Base-by-base conservation (phyloP, 192 early-diverging fungal species). In the Endogone sp. region DNA sequence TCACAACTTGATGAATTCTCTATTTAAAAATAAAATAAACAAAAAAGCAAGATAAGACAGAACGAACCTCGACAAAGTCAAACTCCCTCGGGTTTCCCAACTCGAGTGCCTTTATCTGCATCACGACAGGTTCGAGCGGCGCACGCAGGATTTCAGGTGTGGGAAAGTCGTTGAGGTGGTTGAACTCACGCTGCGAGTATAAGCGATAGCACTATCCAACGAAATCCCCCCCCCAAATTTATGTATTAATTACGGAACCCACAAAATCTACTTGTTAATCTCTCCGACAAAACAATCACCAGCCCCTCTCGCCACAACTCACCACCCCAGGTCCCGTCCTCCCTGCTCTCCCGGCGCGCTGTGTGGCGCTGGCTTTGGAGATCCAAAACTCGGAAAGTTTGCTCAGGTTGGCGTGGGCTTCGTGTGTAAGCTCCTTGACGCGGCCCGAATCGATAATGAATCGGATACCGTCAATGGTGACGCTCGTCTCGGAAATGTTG, bases 311-410 rank as follows among this genome's bases (percentile, higher is more conserved):
- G n/a, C n/a, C n/a, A n/a, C n/a, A n/a, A n/a, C 59, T 60, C 21
- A 60, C 59, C 59, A 28, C 77, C 3, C 86, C 86, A 37, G 86
- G 86, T 2, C 86, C 86, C 2, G 86, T 88, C 60, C 87, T 58
- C 0, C 87, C 89, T 2, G 89, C 89, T 32, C 89, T 71, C 4
- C 89, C 89, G 0, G 86, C 75, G 26, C 89, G 80, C 65, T 90
- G 89, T 61, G 80, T 89, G 9, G 89, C 89, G 44, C 81, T 85
- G 16, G 87, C 83, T 67, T 86, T 76, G 29, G 79, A 81, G 11
- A 90, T 89, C 89, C 89, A 90, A 64, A 85, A 90, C 76, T 90
- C 88, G 1, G 84, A 84, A 16, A 90, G 66, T 16, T 79, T 74
- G n/a, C 79, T 80, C 54, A 88, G 57, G 21, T 82, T 79, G 22